Percentiles rank a stretch among this genome's conserved stretches.
Conservation (phyloP, 73 alveolate genomes). For the Blepharisma japonicum region DNA sequence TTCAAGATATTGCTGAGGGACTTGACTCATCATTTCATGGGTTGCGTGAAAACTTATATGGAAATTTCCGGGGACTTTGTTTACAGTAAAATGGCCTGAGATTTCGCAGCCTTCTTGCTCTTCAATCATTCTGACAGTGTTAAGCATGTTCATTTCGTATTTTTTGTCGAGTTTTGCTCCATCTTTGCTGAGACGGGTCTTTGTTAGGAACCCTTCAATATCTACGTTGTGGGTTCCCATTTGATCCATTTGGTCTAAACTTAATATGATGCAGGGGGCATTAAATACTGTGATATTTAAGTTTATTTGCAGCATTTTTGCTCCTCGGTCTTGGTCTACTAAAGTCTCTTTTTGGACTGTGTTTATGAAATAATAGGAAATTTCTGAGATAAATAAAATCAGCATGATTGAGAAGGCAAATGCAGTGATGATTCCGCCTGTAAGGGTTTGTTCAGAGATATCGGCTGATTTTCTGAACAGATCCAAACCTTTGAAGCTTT, state of each 20-base stretch:
- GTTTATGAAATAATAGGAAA: not conserved
- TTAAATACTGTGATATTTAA: slow-evolving; percentile 66
- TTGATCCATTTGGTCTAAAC: slow-evolving; percentile 71
- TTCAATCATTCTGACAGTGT: slow-evolving; percentile 47
- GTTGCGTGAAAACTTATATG: slow-evolving; percentile 72
- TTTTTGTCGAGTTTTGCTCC: slow-evolving; percentile 53
- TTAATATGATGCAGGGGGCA: slow-evolving; percentile 65
- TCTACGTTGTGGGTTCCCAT: slow-evolving; percentile 74
- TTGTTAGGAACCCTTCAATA: slow-evolving; percentile 66
- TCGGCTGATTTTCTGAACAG: slow-evolving; percentile 27
- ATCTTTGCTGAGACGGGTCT: slow-evolving; percentile 54
- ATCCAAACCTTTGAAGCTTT: slow-evolving; percentile 8
- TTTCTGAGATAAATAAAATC: slow-evolving; percentile 11
- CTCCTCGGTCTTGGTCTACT: slow-evolving; percentile 20
- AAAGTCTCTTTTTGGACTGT: slow-evolving; percentile 8
- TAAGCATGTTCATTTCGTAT: slow-evolving; percentile 47
- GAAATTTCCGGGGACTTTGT: slow-evolving; percentile 87
- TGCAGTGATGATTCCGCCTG: slow-evolving; percentile 25
- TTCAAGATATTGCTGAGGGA: not conserved
- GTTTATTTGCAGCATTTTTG: slow-evolving; percentile 45
- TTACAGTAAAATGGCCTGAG: slow-evolving; percentile 63
- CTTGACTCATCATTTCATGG: not conserved
- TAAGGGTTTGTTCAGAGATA: not conserved
- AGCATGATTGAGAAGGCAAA: slow-evolving; percentile 6
- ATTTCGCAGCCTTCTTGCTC: slow-evolving; percentile 77